phyloP scores from a whole-genome alignment of 2,329 filamentous ascomycete species.

The Botrytis fragariae region DNA sequence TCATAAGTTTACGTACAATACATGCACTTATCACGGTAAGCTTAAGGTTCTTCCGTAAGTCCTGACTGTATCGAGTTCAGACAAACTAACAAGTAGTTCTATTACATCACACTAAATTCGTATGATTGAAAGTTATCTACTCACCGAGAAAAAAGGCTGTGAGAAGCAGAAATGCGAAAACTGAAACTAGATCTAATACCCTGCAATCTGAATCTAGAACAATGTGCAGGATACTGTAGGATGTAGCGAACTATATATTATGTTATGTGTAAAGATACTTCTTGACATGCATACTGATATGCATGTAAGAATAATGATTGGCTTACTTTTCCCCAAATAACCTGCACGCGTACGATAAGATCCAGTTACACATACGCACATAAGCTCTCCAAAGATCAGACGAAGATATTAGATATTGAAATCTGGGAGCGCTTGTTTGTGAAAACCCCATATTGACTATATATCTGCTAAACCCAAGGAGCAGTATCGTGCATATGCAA shows the following conservation, averaged over 20 bases:
- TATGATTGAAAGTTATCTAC: neutral
- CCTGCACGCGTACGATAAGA: neutral
- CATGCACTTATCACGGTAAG: neutral
- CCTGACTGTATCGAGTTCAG: neutral
- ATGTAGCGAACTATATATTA: neutral
- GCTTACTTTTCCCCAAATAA: neutral
- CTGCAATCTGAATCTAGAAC: neutral
- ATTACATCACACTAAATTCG: neutral
- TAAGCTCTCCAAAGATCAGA: neutral
- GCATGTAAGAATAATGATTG: neutral
- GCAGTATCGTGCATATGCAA: conserved; percentile 12
- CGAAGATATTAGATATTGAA: neutral
- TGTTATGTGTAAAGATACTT: neutral
- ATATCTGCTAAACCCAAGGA: neutral
- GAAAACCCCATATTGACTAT: neutral
- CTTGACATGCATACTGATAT: neutral
- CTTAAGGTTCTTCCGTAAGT: neutral
- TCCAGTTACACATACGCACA: neutral
- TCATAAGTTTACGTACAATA: neutral
- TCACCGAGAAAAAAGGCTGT: neutral
- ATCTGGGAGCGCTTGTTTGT: neutral
- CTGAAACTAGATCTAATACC: neutral
- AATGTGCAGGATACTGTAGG: neutral
- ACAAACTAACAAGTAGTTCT: neutral
- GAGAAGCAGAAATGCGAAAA: neutral